These are phyloP conservation scores for Coemansia sp. DNA, from an alignment of 192 early-diverging fungal species.

Conservation along the genomic window DNA sequence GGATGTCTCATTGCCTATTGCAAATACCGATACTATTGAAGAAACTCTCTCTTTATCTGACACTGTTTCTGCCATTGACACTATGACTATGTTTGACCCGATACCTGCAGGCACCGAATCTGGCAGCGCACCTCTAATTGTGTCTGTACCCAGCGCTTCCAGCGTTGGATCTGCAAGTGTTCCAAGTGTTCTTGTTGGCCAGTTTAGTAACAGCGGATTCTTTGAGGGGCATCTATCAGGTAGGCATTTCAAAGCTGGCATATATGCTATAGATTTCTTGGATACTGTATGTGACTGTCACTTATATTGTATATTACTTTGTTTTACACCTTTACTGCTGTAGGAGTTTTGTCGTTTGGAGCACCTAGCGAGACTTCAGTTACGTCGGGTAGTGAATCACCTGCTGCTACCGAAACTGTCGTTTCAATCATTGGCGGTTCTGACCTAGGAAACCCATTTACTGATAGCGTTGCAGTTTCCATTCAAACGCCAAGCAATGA, in stretches of 20 bases:
- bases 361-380: background rate
- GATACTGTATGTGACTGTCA: background rate
- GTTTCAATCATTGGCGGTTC: background rate
- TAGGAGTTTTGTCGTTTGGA: conserved; percentile 7
- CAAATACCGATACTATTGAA: background rate
- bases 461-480: background rate
- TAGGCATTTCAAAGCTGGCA: conserved; percentile 3
- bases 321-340: background rate
- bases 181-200: conserved; percentile 3
- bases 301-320: no score
- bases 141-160: background rate
- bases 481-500: background rate
- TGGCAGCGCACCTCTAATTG: conserved; percentile 6
- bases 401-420: background rate
- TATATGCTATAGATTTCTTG: background rate
- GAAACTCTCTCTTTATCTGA: background rate
- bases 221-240: conserved; percentile 11
- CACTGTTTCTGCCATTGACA: background rate
- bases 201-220: conserved; percentile 2
- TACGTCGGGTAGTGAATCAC: background rate
- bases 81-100: no score
- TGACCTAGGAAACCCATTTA: background rate
- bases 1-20: background rate
- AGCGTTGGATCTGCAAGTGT: background rate
- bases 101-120: conserved; percentile 8